These are phyloP conservation scores for Solanum paucissectum DNA, from an alignment of 257 asterid species.

Conservation along the genomic window DNA sequence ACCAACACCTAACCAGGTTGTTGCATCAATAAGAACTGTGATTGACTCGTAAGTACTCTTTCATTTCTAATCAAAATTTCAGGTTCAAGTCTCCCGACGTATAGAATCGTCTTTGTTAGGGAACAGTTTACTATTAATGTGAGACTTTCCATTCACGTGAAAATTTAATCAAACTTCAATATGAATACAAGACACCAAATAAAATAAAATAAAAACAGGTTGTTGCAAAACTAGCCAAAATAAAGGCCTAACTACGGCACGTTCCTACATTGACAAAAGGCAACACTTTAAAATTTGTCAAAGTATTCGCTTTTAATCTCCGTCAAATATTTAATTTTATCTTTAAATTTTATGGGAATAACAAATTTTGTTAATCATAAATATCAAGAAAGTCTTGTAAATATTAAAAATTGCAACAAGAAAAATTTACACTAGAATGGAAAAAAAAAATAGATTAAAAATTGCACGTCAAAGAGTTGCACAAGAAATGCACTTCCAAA, in stretches of 20 bases:
- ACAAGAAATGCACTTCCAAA: neutral
- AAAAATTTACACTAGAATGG: neutral
- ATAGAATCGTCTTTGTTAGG: too few relatives aligned
- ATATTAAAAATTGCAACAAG: neutral
- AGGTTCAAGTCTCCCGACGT: accelerated
- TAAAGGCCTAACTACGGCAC: neutral
- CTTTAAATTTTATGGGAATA: neutral
- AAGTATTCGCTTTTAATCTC: neutral
- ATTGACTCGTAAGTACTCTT: too few relatives aligned
- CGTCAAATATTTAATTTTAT: too few relatives aligned
- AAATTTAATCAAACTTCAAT: too few relatives aligned
- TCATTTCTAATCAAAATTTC: too few relatives aligned
- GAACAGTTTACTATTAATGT: too few relatives aligned
- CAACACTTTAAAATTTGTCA: neutral
- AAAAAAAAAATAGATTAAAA: too few relatives aligned
- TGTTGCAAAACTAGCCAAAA: neutral
- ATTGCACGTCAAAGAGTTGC: neutral
- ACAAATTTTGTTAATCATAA: neutral
- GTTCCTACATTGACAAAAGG: neutral
- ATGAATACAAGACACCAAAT: too few relatives aligned
- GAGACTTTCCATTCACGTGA: too few relatives aligned
- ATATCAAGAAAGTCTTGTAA: too few relatives aligned
- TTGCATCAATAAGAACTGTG: too few relatives aligned
- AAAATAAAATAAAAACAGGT: neutral
- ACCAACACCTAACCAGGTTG: too few relatives aligned